A percentile compares a stretch with the other conserved stretches of the same genome.
Evolutionary conservation across 1,284 basidiomycete genomes (phyloP).

Genomic region (Takashimella tepidaria): DNA sequence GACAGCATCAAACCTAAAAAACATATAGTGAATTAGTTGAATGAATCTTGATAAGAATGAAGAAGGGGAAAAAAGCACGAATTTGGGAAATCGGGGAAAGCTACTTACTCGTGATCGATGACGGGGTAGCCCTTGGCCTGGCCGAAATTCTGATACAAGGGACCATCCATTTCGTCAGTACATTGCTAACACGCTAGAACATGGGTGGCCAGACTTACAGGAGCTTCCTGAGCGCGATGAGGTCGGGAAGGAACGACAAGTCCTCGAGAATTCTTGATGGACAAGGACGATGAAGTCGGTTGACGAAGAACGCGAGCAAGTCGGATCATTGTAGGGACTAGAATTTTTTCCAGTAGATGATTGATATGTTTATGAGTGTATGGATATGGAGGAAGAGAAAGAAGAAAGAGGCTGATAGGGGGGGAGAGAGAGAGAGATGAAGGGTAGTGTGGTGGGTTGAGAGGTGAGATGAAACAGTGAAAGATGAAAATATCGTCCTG

Average conservation of each 20-base stretch:
- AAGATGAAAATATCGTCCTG: neutral
- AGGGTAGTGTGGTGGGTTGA: neutral
- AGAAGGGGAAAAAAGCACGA: neutral
- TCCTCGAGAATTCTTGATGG: conserved; percentile 18
- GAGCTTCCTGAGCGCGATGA: conserved; percentile 41
- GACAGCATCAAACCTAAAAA: conserved; percentile 79
- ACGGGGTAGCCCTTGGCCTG: conserved; percentile 66
- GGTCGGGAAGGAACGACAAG: conserved; percentile 44
- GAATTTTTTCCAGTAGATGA: neutral
- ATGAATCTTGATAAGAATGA: neutral
- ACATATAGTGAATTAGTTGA: conserved; percentile 3
- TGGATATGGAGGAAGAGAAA: neutral
- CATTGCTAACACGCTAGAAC: too few relatives aligned
- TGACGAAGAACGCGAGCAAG: conserved; percentile 22
- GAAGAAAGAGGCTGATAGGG: neutral
- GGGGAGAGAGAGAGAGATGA: neutral
- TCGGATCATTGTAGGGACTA: conserved; percentile 23
- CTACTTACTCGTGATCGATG: conserved; percentile 71
- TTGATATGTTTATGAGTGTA: neutral
- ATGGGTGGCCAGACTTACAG: too few relatives aligned
- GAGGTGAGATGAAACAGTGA: neutral
- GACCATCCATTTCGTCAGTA: too few relatives aligned
- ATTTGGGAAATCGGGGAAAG: neutral
- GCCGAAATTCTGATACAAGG: conserved; percentile 39
- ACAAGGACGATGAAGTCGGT: conserved; percentile 10